phyloP scores from a whole-genome alignment of 345 rosid species.

The Pistacia atlantica region DNA sequence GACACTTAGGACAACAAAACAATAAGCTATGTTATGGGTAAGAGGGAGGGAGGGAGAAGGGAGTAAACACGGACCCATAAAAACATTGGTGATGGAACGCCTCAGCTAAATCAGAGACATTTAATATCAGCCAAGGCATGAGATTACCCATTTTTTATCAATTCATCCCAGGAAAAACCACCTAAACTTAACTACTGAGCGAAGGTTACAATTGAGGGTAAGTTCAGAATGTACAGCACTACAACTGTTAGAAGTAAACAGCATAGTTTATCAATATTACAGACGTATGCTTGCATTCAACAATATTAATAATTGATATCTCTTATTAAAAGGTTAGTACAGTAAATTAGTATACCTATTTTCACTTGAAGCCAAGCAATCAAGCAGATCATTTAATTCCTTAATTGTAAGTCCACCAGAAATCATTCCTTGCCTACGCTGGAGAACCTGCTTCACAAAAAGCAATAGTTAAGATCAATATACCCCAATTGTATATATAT shows the following conservation, averaged over 20 bases:
- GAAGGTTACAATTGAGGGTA: too few species aligned
- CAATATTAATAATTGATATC: background rate
- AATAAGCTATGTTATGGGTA: background rate
- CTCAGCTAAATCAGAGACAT: background rate
- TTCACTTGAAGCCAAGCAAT: conserved; percentile 75
- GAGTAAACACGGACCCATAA: background rate
- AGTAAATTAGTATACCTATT: conserved; percentile 45
- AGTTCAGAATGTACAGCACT: background rate
- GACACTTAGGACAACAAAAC: background rate
- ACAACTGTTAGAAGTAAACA: background rate
- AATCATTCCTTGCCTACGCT: conserved; percentile 78
- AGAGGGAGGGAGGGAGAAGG: background rate
- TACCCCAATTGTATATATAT: background rate
- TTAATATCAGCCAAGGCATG: background rate
- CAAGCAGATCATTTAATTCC: conserved; percentile 82
- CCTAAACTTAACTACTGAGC: background rate
- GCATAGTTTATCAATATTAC: background rate
- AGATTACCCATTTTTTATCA: background rate
- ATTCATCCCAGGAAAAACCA: background rate
- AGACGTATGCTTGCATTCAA: background rate
- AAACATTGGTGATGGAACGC: background rate
- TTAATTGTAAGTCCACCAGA: conserved; percentile 73
- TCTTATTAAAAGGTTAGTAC: background rate
- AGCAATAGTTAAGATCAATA: too few species aligned
- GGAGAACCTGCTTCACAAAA: conserved; percentile 52